Conservation (phyloP, 2,329 filamentous ascomycete species). For the Sporothrix variecibatus region DNA sequence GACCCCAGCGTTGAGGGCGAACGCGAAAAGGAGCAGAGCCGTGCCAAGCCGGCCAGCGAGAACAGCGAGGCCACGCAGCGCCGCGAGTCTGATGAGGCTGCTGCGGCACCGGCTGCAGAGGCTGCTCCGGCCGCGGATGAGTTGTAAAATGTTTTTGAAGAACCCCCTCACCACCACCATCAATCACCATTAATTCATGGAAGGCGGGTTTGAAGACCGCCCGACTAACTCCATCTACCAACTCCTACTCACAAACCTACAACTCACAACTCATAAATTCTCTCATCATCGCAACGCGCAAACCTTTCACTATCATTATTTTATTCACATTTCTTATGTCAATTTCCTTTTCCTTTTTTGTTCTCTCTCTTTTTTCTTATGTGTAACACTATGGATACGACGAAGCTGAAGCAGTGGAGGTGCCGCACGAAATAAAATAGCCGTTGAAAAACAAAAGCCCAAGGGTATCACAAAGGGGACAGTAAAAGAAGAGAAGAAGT, state of each 20-base stretch:
- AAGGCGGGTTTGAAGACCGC: not conserved
- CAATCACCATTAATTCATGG: not conserved
- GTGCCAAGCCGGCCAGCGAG: conserved; percentile 65
- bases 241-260: not conserved
- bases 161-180: not conserved
- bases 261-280: not conserved
- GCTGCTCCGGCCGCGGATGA: not conserved
- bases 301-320: not conserved
- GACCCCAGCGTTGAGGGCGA: conserved; percentile 60
- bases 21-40: conserved; percentile 56
- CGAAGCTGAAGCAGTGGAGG: not conserved
- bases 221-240: not conserved
- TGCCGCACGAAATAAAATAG: not conserved
- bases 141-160: not conserved
- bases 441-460: not conserved
- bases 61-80: conserved; percentile 54
- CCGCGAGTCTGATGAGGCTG: not conserved
- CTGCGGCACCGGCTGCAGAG: not conserved
- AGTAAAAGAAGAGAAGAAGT: not conserved
- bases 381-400: conserved; percentile 21
- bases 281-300: not conserved
- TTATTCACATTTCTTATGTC: conserved; percentile 1
- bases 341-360: not conserved
- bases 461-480: not conserved
- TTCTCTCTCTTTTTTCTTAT: conserved; percentile 3